Evolutionary conservation across 164 flowering plant genomes (phyloP).

Genomic region (Stephania cephalantha): DNA sequence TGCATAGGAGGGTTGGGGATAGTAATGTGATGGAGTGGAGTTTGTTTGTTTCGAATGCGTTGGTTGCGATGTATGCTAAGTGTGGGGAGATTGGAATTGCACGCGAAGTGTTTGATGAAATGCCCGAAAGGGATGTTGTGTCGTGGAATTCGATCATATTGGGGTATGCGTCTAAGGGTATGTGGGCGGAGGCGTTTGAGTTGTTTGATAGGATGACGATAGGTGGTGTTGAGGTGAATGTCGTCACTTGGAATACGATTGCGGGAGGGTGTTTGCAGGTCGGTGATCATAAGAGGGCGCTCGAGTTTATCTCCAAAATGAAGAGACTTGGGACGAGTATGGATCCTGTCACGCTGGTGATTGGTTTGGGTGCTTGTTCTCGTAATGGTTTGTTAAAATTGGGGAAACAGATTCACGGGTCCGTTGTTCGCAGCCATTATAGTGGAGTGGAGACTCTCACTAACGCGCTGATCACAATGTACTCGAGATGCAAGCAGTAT

Average conservation of each 20-base stretch:
- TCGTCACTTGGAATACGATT: slow-evolving; percentile 48
- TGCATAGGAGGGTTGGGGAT: slow-evolving; percentile 28
- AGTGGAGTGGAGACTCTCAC: slow-evolving; percentile 27
- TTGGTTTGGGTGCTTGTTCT: slow-evolving; percentile 51
- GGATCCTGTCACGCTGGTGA: slow-evolving; percentile 38
- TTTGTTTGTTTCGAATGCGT: slow-evolving; percentile 50
- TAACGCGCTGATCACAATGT: slow-evolving; percentile 58
- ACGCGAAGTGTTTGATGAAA: slow-evolving; percentile 39
- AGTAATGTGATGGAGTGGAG: slow-evolving; percentile 20
- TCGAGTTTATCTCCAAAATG: slow-evolving; percentile 41
- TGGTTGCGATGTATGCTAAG: slow-evolving; percentile 50
- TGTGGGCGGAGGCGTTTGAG: slow-evolving; percentile 45
- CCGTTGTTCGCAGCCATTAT: slow-evolving; percentile 29
- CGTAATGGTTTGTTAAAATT: slow-evolving; percentile 28
- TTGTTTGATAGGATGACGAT: slow-evolving; percentile 32
- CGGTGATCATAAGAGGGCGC: slow-evolving; percentile 34
- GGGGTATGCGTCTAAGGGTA: slow-evolving; percentile 40
- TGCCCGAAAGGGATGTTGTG: slow-evolving; percentile 45
- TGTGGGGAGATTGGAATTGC: slow-evolving; percentile 38
- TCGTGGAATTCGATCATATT: slow-evolving; percentile 57
- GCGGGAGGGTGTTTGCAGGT: slow-evolving; percentile 42
- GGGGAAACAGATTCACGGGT: slow-evolving; percentile 53
- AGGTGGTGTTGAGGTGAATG: slow-evolving; percentile 20
- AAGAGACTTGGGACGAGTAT: slow-evolving; percentile 20
- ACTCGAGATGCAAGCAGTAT: slow-evolving; percentile 42